phyloP scores from a whole-genome alignment of 2,329 filamentous ascomycete genomes.

The Cladosporium sp. region DNA sequence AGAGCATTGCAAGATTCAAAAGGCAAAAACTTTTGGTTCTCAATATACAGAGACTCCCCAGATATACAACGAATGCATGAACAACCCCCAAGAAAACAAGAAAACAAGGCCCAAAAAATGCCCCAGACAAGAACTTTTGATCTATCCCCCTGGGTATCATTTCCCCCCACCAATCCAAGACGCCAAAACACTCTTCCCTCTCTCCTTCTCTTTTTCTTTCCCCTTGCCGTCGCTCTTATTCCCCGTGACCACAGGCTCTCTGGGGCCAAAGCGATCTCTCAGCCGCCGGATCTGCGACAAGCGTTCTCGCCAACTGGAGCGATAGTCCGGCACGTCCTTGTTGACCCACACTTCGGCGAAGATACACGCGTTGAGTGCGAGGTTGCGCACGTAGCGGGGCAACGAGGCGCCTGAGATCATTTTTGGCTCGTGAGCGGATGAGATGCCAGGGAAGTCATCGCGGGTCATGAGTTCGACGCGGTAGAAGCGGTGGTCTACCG shows the following conservation, averaged over 20 bases:
- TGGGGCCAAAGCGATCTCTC: conserved; percentile 53
- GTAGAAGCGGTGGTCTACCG: conserved; percentile 58
- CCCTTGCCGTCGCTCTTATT: background rate
- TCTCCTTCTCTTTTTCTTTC: conserved; percentile 12
- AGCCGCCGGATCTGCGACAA: conserved; percentile 79
- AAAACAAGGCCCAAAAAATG: no score
- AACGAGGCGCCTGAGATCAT: conserved; percentile 79
- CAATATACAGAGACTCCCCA: background rate
- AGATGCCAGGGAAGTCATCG: conserved; percentile 84
- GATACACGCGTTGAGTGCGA: conserved; percentile 89
- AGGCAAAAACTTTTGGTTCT: background rate
- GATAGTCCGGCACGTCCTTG: conserved; percentile 63
- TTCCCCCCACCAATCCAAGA: conserved; percentile 13
- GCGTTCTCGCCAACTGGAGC: conserved; percentile 84
- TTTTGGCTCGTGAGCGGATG: conserved; percentile 82
- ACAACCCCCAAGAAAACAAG: no score
- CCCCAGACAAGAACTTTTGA: conserved; percentile 11
- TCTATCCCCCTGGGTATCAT: conserved; percentile 13
- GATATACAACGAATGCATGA: background rate
- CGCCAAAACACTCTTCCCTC: conserved; percentile 12
- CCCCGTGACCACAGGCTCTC: background rate
- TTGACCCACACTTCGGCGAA: conserved; percentile 86
- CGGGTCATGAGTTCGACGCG: conserved; percentile 85
- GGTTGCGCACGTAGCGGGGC: conserved; percentile 76
- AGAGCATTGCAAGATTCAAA: background rate